Conservation (phyloP, 2,329 filamentous ascomycete species). For the Trichoderma sp. region DNA sequence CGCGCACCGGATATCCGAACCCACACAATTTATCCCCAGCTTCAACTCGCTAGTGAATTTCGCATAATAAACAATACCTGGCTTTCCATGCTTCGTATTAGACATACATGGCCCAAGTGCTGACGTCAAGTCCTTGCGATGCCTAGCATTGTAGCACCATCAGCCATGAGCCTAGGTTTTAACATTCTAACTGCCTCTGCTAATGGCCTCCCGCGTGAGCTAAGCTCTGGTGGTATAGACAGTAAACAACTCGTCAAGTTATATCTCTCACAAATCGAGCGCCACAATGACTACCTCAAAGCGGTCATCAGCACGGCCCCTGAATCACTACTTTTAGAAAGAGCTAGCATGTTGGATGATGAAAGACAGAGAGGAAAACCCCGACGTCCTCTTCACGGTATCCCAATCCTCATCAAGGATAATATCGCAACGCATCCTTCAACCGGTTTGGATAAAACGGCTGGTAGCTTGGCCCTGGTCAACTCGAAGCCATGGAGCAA, state of each 20-base stretch:
- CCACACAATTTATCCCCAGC: not conserved
- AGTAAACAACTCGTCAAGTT: slow-evolving; percentile 20
- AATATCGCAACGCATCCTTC: slow-evolving; percentile 18
- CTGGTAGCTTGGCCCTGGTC: slow-evolving; percentile 20
- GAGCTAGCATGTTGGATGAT: slow-evolving; percentile 18
- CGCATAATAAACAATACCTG: not conserved
- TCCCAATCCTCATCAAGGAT: slow-evolving; percentile 24
- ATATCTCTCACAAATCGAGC: slow-evolving; percentile 21
- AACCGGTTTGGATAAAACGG: slow-evolving; percentile 19
- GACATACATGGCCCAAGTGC: not conserved
- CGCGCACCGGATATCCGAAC: not conserved
- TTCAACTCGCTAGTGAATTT: not conserved
- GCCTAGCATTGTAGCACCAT: no score
- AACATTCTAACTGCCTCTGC: slow-evolving; percentile 6
- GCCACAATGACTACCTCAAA: slow-evolving; percentile 19
- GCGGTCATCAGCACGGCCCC: slow-evolving; percentile 20
- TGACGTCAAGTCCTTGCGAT: not conserved
- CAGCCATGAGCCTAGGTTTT: not conserved
- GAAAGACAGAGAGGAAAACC: slow-evolving; percentile 18
- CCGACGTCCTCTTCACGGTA: slow-evolving; percentile 22
- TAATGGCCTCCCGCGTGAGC: not conserved
- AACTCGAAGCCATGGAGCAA: slow-evolving; percentile 20
- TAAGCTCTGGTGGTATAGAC: slow-evolving; percentile 3
- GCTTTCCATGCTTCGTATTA: not conserved
- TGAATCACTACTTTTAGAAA: not conserved